Percentiles rank a stretch among this genome's conserved stretches.
phyloP scores from a whole-genome alignment of 208 protist species.

The Wallacemonas sp. region DNA sequence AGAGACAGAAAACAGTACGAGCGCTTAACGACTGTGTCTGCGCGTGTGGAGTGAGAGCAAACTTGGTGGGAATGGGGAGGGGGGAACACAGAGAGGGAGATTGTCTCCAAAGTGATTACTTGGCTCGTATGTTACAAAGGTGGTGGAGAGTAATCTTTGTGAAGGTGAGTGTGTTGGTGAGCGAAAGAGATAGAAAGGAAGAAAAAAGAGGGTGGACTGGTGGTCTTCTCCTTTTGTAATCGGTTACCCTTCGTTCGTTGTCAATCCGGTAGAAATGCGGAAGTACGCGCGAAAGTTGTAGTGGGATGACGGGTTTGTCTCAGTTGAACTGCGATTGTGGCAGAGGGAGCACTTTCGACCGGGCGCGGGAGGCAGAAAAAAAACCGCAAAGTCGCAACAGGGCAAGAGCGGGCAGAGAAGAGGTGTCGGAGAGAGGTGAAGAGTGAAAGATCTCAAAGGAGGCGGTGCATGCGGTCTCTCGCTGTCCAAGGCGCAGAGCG shows the following conservation, averaged over 20 bases:
- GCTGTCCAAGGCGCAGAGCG: too few species aligned
- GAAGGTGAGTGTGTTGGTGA: neutral
- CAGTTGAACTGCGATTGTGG: constrained; percentile 8
- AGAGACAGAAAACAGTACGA: neutral
- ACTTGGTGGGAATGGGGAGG: constrained; percentile 1
- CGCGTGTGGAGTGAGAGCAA: constrained; percentile 7
- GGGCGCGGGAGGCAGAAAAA: neutral
- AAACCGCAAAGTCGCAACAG: neutral
- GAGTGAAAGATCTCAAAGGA: too few species aligned
- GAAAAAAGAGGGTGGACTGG: neutral
- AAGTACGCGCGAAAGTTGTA: neutral
- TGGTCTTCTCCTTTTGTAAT: neutral
- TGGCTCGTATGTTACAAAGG: neutral
- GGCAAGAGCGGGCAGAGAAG: too few species aligned
- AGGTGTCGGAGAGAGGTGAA: too few species aligned
- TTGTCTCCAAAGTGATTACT: neutral
- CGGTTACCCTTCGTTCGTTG: neutral
- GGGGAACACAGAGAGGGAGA: constrained; percentile 20
- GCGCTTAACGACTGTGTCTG: too few species aligned
- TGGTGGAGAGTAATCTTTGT: too few species aligned
- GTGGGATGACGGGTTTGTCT: neutral
- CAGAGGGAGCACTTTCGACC: neutral
- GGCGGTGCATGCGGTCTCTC: too few species aligned
- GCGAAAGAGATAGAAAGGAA: constrained; percentile 3
- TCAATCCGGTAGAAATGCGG: neutral